Evolutionary conservation across 805 yeast species (phyloP), one percentile per base, ranked within the genome.

Genomic region (Scheffersomyces lignosus): DNA sequence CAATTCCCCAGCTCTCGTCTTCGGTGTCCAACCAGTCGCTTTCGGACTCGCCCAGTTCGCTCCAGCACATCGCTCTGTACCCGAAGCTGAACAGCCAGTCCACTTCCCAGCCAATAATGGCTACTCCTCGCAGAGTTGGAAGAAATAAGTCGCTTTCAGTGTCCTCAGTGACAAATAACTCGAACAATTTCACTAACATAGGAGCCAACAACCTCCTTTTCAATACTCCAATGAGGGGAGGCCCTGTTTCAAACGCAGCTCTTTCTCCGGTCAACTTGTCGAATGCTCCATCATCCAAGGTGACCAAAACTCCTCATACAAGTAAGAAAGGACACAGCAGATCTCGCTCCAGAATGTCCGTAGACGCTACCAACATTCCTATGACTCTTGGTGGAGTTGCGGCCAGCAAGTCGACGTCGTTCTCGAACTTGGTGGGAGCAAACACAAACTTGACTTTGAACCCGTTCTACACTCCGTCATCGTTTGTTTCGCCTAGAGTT

Each of bases 401-500:
- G 5, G 15, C 13, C 4, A 18, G 16, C 15, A 18, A n/a, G 5
- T 18, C 7, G 15, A 29, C 31, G 15, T 37, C 44, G 14, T 32
- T 34, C 29, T 40, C 38, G 15, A 36, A 29, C 31, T 30, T 28
- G 26, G 24, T 10, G 9, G 24, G 24, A 10, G 24, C 24, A 20
- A 25, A 29, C 27, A 13, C 34, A 13, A 38, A 33, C 24, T n/a
- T n/a, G n/a, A n/a, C n/a, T n/a, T 43, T 51, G 5, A 74, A 73
- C 45, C 78, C 79, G 7, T 74, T 73, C 49, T 73, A 72, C 49
- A 71, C 73, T 1, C 77, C 75, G 3, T 64, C 70, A 1, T 46
- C 70, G 5, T 70, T 70, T 32, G 36, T 70, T 30, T 66, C 77
- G 12, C 78, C 79, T 6, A 62, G 60, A 39, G 52, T 60, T 51